phyloP scores from a whole-genome alignment of 352 stramenopile genomes.

The Thraustotheca clavata region DNA sequence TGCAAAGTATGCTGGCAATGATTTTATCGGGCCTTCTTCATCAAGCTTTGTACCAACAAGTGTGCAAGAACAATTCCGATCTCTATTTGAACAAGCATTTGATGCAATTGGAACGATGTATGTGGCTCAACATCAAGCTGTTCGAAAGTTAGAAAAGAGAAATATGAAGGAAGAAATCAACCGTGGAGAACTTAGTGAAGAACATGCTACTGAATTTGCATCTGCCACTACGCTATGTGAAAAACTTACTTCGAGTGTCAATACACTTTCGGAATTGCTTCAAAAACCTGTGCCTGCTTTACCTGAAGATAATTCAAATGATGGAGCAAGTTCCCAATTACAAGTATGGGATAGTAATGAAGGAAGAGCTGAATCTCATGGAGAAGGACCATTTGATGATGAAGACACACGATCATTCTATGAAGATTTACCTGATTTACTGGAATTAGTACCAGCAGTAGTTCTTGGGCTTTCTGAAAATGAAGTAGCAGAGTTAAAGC shows the following conservation, averaged over 20 bases:
- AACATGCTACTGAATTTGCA: slow-evolving; percentile 63
- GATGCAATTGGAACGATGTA: slow-evolving; percentile 86
- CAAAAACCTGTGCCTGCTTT: slow-evolving; percentile 64
- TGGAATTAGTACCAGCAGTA: slow-evolving; percentile 91
- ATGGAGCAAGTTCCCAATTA: slow-evolving; percentile 4
- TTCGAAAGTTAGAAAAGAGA: slow-evolving; percentile 89
- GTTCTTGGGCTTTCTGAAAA: slow-evolving; percentile 88
- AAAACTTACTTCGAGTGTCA: slow-evolving; percentile 78
- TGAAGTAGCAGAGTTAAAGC: slow-evolving; percentile 77
- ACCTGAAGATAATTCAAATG: slow-evolving; percentile 49
- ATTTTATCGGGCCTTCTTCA: slow-evolving; percentile 77
- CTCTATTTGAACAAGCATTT: slow-evolving; percentile 83
- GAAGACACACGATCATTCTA: slow-evolving; percentile 96
- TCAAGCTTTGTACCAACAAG: slow-evolving; percentile 45
- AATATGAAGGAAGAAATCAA: slow-evolving; percentile 90
- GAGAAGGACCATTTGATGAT: slow-evolving; percentile 91
- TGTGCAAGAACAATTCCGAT: slow-evolving; percentile 62
- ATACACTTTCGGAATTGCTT: slow-evolving; percentile 66
- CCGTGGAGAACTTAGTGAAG: slow-evolving; percentile 60
- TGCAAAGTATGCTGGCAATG: slow-evolving; percentile 86
- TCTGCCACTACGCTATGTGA: slow-evolving; percentile 73
- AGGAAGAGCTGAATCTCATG: slow-evolving; percentile 58
- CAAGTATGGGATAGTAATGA: slow-evolving; percentile 60
- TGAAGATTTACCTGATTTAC: slow-evolving; percentile 93
- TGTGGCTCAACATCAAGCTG: slow-evolving; percentile 77